Evolutionary conservation across 164 flowering plant species (phyloP).

Genomic region (Taxillus chinensis): DNA sequence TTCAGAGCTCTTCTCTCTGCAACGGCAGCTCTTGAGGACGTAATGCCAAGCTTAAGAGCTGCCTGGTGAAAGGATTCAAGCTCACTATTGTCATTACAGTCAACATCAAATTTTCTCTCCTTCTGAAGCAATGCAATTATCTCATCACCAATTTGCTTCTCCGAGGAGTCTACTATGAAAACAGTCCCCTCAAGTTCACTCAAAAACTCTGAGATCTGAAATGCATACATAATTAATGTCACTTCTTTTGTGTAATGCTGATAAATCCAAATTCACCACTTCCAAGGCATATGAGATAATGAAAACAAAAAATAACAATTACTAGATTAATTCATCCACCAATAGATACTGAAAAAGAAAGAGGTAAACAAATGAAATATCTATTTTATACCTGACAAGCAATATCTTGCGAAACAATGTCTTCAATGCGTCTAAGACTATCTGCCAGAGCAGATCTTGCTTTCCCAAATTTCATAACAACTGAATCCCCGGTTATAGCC

Average conservation of each 20-base stretch:
- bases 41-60: conserved; percentile 76
- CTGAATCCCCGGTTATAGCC: conserved; percentile 96
- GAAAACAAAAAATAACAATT: too few relatives aligned
- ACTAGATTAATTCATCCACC: neutral
- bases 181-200: conserved; percentile 53
- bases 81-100: conserved; percentile 52
- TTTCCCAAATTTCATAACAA: conserved; percentile 77
- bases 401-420: conserved; percentile 76
- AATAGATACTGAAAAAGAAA: neutral
- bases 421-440: conserved; percentile 78
- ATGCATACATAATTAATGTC: too few relatives aligned
- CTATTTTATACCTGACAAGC: conserved; percentile 60
- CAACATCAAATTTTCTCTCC: conserved; percentile 53
- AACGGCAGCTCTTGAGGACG: conserved; percentile 90
- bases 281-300: too few relatives aligned
- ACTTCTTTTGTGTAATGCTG: too few relatives aligned
- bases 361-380: neutral
- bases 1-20: conserved; percentile 91
- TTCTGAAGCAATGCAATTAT: conserved; percentile 83
- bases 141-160: conserved; percentile 94
- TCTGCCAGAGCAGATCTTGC: conserved; percentile 64
- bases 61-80: conserved; percentile 90
- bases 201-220: conserved; percentile 69
- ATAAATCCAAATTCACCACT: too few relatives aligned
- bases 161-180: conserved; percentile 63